Conservation (phyloP, 495 filamentous ascomycete genomes). For the Sporormia fimetaria region DNA sequence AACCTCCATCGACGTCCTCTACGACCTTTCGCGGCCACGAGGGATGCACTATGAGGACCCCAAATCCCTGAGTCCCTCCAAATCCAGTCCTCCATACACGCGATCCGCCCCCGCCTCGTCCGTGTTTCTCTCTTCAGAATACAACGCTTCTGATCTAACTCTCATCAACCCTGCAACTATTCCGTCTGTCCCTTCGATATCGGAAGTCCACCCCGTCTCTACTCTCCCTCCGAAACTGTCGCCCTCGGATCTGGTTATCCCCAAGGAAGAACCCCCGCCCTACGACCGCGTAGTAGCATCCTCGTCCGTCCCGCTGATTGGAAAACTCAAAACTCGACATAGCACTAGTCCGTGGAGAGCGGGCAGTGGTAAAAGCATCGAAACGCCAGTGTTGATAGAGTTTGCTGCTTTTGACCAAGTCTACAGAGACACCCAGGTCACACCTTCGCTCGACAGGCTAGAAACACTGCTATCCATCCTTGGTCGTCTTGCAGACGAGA, state of each 20-base stretch:
- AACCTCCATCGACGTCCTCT: slow-evolving; percentile 77
- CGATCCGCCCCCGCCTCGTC: slow-evolving; percentile 11
- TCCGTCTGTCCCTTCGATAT: not conserved
- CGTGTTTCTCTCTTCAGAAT: slow-evolving; percentile 21
- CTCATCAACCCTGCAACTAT: slow-evolving; percentile 23
- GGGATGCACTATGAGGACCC: slow-evolving; percentile 28
- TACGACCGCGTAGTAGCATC: slow-evolving; percentile 31
- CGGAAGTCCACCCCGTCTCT: slow-evolving; percentile 2
- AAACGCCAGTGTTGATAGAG: slow-evolving; percentile 51
- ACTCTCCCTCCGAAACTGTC: slow-evolving; percentile 29
- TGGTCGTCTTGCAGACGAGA: slow-evolving; percentile 39
- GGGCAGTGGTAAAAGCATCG: slow-evolving; percentile 27
- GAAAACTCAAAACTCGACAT: slow-evolving; percentile 23
- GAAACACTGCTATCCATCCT: slow-evolving; percentile 50
- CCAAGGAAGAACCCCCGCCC: slow-evolving; percentile 33
- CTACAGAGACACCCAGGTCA: slow-evolving; percentile 51
- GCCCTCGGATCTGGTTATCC: slow-evolving; percentile 25
- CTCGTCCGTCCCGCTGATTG: slow-evolving; percentile 27
- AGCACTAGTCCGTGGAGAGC: slow-evolving; percentile 34
- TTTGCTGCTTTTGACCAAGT: slow-evolving; percentile 53
- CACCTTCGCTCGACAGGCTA: slow-evolving; percentile 51
- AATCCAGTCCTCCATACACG: slow-evolving; percentile 32
- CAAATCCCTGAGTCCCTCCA: slow-evolving; percentile 36
- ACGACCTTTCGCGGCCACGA: slow-evolving; percentile 69
- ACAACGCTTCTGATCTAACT: slow-evolving; percentile 25